Evolutionary conservation across 345 rosid genomes (phyloP), one percentile per base, ranked within the genome.

Genomic region (Gossypium turneri): DNA sequence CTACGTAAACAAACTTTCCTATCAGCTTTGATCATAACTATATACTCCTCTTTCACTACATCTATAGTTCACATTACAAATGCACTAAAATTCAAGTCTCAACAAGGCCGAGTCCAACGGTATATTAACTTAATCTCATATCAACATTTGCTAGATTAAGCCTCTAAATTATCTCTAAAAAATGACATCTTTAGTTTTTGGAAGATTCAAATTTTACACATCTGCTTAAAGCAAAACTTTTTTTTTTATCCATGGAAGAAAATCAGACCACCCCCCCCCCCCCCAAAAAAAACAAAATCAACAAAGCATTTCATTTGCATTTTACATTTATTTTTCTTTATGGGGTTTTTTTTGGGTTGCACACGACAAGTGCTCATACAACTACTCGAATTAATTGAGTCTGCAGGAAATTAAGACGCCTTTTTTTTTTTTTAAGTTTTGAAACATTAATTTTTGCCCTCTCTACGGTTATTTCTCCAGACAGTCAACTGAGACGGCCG

Each of bases 401-500:
- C 45, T 10, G 19, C 56, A 67, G 0, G 60, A 52, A 29, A 70
- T 51, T 70, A 29, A 70, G 47, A 53, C 48, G 27, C n/a, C 12
- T 10, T 45, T 44, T n/a, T 64, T 7, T 43, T 43, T n/a, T 43
- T 0, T 15, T 17, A 38, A 38, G 8, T 19, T 7, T 7, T 0
- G 20, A 56, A 20, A 20, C 9, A 56, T n/a, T 19, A 57, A 57
- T 17, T 9, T 17, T 22, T 57, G 24, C 60, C 73, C 4, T 24
- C 48, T 53, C 74, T 19, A 34, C 62, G 9, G 44, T 47, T 58
- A 12, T 9, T 44, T 59, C 53, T 55, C 20, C 19, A 3, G 20
- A 19, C 19, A 2, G 68, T 61, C 60, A 61, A 75, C 57, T 8
- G 77, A 25, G 72, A 65, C 50, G 15, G 45, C 59, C 58, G 16